Conservation (phyloP, 352 stramenopile genomes). For the Pythium volutum region DNA sequence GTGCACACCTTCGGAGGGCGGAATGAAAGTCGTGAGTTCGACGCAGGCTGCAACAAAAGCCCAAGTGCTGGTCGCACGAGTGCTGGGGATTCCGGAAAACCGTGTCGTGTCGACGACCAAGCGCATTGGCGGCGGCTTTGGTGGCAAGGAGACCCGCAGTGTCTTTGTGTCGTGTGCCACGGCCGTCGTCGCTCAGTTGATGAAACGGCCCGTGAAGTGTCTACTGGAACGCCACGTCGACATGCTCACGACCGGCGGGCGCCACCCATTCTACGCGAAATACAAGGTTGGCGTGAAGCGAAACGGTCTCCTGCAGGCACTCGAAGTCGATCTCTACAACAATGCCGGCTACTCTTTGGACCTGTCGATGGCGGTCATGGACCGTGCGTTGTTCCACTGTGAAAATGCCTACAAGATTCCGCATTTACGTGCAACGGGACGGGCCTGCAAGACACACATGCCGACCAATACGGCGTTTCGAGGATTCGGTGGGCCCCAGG, state of each 20-base stretch:
- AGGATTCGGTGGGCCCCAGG: slow-evolving; percentile 95
- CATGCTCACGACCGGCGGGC: slow-evolving; percentile 91
- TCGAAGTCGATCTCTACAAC: slow-evolving; percentile 93
- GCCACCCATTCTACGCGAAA: slow-evolving; percentile 93
- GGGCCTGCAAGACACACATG: slow-evolving; percentile 93
- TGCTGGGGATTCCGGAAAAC: slow-evolving; percentile 87
- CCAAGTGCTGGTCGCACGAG: slow-evolving; percentile 87
- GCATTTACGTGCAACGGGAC: slow-evolving; percentile 84
- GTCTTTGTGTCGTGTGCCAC: slow-evolving; percentile 90
- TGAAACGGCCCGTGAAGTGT: slow-evolving; percentile 88
- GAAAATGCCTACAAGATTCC: slow-evolving; percentile 95
- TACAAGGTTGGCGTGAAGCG: slow-evolving; percentile 90
- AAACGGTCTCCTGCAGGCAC: slow-evolving; percentile 84
- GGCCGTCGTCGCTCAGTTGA: slow-evolving; percentile 87
- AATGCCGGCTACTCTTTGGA: slow-evolving; percentile 95
- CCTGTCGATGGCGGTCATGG: slow-evolving; percentile 92
- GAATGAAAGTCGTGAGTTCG: slow-evolving; percentile 92
- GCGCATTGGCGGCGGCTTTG: slow-evolving; percentile 95
- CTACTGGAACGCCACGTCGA: slow-evolving; percentile 93
- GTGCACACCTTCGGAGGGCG: slow-evolving; percentile 78
- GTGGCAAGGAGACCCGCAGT: slow-evolving; percentile 94
- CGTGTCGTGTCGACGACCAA: slow-evolving; percentile 93
- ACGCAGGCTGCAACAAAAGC: slow-evolving; percentile 94
- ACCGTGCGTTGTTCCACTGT: slow-evolving; percentile 94
- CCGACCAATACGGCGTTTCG: slow-evolving; percentile 95